These are phyloP conservation scores for Claviceps monticola DNA, from an alignment of 2,329 filamentous ascomycete genomes.

Conservation along the genomic window DNA sequence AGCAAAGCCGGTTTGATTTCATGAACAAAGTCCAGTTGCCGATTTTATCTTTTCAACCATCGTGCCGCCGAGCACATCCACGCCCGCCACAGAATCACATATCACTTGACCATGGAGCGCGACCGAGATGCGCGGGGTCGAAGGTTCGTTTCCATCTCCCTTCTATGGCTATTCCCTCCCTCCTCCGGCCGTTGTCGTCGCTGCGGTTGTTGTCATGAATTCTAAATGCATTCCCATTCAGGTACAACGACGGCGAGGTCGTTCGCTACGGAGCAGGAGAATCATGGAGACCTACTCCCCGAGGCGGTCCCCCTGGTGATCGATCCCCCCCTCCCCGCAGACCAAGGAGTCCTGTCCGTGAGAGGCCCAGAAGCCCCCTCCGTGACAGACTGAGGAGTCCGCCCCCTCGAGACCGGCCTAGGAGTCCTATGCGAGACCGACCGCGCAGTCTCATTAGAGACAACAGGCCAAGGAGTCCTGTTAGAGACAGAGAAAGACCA, in stretches of 20 bases:
- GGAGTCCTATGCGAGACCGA: slow-evolving; percentile 9
- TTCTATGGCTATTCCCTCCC: not conserved
- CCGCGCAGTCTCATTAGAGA: slow-evolving; percentile 17
- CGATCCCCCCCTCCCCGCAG: slow-evolving; percentile 33
- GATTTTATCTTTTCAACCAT: not conserved
- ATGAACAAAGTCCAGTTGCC: not conserved
- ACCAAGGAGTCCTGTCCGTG: slow-evolving; percentile 17
- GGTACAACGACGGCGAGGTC: slow-evolving; percentile 49
- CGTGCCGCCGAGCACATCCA: not conserved
- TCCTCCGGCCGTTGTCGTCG: not conserved
- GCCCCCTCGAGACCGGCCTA: not conserved
- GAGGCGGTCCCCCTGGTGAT: slow-evolving; percentile 20
- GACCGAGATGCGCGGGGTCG: slow-evolving; percentile 22
- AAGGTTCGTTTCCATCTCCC: slow-evolving; percentile 13
- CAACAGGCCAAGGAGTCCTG: slow-evolving; percentile 13
- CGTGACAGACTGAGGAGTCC: slow-evolving; percentile 10
- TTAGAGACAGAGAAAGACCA: slow-evolving; percentile 11
- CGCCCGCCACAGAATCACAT: not conserved
- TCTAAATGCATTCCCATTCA: slow-evolving; percentile 13
- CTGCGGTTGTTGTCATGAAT: not conserved
- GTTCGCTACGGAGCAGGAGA: slow-evolving; percentile 48
- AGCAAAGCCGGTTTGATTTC: not conserved
- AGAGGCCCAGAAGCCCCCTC: slow-evolving; percentile 5
- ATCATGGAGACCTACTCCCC: slow-evolving; percentile 45
- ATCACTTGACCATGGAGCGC: slow-evolving; percentile 18